These are phyloP conservation scores for Dactylellina drechsleri DNA, from an alignment of 2,329 filamentous ascomycete genomes.

Conservation along the genomic window DNA sequence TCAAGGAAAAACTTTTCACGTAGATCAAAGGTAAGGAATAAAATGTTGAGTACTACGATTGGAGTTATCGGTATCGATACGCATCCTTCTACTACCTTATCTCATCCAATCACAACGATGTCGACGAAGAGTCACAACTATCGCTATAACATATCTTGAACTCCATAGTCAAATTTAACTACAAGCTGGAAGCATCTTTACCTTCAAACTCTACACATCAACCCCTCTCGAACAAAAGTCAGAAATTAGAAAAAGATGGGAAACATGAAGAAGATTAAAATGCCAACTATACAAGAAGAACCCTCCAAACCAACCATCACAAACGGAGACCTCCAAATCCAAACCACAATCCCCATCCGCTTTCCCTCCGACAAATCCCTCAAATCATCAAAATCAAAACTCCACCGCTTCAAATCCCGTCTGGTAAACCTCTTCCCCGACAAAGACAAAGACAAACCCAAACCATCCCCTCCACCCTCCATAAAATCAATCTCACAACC, in stretches of 20 bases:
- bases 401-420: slow-evolving; percentile 27
- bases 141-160: too few relatives aligned
- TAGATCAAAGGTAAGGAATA: too few relatives aligned
- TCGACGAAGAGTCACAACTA: background rate
- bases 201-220: too few relatives aligned
- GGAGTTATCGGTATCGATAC: background rate
- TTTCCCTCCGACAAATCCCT: background rate
- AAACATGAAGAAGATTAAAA: slow-evolving; percentile 3
- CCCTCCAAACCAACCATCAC: background rate
- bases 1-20: too few relatives aligned
- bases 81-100: background rate
- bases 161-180: too few relatives aligned
- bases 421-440: background rate
- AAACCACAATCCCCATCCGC: background rate
- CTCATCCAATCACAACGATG: background rate
- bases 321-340: background rate
- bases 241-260: background rate
- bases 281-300: background rate
- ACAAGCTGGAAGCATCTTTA: too few relatives aligned
- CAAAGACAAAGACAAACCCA: background rate
- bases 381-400: slow-evolving; percentile 8
- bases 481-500: background rate
- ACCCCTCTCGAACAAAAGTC: background rate
- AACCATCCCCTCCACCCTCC: background rate
- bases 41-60: too few relatives aligned